Base-by-base conservation (phyloP, 1,284 basidiomycete species). In the Pholiota adiposa region DNA sequence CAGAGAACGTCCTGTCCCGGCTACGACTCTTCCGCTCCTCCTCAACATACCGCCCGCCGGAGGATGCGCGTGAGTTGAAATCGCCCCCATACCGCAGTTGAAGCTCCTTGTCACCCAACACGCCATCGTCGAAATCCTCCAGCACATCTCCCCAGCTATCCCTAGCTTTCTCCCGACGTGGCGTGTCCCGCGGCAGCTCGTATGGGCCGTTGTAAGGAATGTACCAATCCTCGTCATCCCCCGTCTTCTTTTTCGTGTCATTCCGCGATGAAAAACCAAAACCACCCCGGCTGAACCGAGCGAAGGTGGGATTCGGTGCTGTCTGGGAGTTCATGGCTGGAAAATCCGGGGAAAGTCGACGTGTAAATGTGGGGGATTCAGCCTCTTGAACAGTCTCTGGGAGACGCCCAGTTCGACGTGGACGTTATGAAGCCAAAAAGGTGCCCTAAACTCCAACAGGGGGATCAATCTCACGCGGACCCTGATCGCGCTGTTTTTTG, bases 171-270 rank as follows among this genome's bases (percentile, higher is more conserved):
- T 63, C 59, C 57, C 70, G 63, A 58, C 67, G 61, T 21, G 64
- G 52, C 16, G 65, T 60, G 43, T 67, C 67, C 19, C 67, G 71
- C 9, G 82, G 83, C 16, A 73, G 67, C 64, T 85, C 85, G 69
- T 82, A 81, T 2, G 86, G 84, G 1, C 85, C 85, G 63, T 82
- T 84, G 76, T 88, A 86, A 0, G 85, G 85, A 58, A 84, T 85
- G 70, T 85, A 86, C 84, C 84, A 86, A 56, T 85, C 80, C 23
- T 84, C 81, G 5, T 80, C 73, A 6, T 66, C 63, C 11, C 23
- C 56, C 4, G 51, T 11, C 14, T 59, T 60, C 43, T 59, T 60
- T 46, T 60, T 63, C 19, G 59, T 23, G 25, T 63, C 58, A n/a
- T 55, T 44, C 29, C 61, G 60, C 25, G 60, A 58, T 31, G 62